Conservation (phyloP, 441 rosid species). For the Biscutella laevigata region DNA sequence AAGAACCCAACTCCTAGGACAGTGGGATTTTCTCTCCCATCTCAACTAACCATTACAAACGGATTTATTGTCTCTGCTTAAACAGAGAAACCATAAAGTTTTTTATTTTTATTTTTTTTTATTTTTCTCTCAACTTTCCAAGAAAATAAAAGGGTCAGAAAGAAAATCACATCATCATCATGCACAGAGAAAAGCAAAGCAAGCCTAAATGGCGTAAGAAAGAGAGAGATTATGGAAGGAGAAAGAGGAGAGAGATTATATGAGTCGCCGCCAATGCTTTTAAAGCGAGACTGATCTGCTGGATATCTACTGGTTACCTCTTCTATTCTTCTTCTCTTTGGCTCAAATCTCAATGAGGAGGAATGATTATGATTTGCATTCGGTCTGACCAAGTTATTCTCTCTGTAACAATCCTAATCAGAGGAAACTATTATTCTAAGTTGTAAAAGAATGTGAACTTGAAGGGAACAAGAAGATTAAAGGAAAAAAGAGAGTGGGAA, state of each 20-base stretch:
- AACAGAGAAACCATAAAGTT: conserved; percentile 25
- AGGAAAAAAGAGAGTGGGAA: conserved; percentile 20
- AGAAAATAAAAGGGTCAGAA: conserved; percentile 28
- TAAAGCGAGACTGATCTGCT: conserved; percentile 46
- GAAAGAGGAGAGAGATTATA: conserved; percentile 17
- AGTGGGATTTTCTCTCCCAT: conserved; percentile 14
- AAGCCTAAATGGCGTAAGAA: conserved; percentile 18
- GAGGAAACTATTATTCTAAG: not conserved
- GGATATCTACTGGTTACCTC: conserved; percentile 19
- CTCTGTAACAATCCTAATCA: conserved; percentile 20
- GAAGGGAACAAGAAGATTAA: not conserved
- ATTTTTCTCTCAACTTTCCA: conserved; percentile 15
- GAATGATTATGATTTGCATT: conserved; percentile 25
- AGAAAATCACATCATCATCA: conserved; percentile 23
- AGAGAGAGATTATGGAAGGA: conserved; percentile 5
- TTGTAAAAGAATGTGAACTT: not conserved
- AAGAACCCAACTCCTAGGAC: conserved; percentile 29
- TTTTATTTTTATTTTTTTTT: conserved; percentile 13
- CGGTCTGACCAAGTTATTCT: conserved; percentile 35
- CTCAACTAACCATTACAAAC: conserved; percentile 22
- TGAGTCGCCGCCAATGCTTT: conserved; percentile 80
- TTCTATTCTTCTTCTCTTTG: not conserved
- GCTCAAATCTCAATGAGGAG: conserved; percentile 37
- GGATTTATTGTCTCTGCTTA: conserved; percentile 19
- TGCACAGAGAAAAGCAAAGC: conserved; percentile 13